These are phyloP conservation scores for Candida sp. DNA, from an alignment of 1,139 yeast species.

Conservation along the genomic window DNA sequence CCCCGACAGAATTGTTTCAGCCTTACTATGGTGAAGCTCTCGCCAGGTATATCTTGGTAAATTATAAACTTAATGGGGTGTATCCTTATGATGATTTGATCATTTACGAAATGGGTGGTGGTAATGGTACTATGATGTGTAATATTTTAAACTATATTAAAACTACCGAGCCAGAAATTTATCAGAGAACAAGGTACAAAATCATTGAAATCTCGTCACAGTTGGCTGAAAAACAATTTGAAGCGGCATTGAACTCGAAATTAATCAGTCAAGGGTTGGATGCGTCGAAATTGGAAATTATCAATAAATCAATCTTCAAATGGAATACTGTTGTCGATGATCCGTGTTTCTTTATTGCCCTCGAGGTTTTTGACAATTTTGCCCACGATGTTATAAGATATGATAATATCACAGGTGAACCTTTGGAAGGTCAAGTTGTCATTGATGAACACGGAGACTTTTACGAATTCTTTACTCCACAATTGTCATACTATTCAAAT, in stretches of 20 bases:
- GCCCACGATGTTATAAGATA: slow-evolving; percentile 81
- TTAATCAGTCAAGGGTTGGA: slow-evolving; percentile 38
- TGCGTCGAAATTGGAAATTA: slow-evolving; percentile 53
- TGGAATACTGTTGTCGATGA: slow-evolving; percentile 65
- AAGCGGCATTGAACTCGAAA: slow-evolving; percentile 33
- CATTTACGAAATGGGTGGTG: slow-evolving; percentile 89
- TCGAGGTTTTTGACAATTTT: slow-evolving; percentile 84
- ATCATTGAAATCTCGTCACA: slow-evolving; percentile 76
- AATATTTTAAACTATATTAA: slow-evolving; percentile 70
- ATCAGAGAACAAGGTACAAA: slow-evolving; percentile 61
- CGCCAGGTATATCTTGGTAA: slow-evolving; percentile 70
- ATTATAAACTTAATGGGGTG: slow-evolving; percentile 57
- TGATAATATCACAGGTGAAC: slow-evolving; percentile 64
- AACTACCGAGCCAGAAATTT: slow-evolving; percentile 67
- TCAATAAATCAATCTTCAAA: slow-evolving; percentile 72
- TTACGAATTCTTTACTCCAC: slow-evolving; percentile 69
- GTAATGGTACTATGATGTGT: slow-evolving; percentile 83
- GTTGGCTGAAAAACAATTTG: slow-evolving; percentile 61
- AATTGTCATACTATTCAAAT: slow-evolving; percentile 59
- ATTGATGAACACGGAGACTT: slow-evolving; percentile 75
- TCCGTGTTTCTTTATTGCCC: slow-evolving; percentile 76
- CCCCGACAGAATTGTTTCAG: slow-evolving; percentile 82
- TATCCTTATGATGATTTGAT: slow-evolving; percentile 64
- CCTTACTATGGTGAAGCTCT: slow-evolving; percentile 85
- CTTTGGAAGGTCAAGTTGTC: slow-evolving; percentile 77